Evolutionary conservation across 805 yeast species (phyloP).

Genomic region (Barnettozyma siamensis): DNA sequence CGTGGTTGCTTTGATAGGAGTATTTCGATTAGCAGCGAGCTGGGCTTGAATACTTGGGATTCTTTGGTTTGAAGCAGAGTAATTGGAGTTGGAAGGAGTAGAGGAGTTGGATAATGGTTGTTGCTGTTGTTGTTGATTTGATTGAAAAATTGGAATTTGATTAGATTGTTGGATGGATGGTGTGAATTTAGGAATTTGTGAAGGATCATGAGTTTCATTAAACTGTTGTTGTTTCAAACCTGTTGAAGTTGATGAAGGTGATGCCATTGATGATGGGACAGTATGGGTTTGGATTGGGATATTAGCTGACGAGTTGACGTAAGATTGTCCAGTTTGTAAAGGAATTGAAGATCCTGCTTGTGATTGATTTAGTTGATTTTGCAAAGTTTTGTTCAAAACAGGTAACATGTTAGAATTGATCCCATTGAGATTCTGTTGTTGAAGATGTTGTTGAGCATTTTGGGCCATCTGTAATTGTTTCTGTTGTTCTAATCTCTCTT

Average conservation of each 20-base stretch:
- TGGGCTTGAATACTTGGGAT: slow-evolving; percentile 25
- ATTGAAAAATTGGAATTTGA: slow-evolving; percentile 9
- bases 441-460: slow-evolving; percentile 14
- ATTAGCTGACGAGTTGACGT: neutral
- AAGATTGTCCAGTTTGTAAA: slow-evolving; percentile 1
- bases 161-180: slow-evolving; percentile 3
- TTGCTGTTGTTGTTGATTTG: neutral
- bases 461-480: slow-evolving; percentile 21
- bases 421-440: neutral
- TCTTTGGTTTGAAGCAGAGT: slow-evolving; percentile 7
- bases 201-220: slow-evolving; percentile 3
- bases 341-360: neutral
- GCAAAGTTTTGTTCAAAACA: slow-evolving; percentile 2
- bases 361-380: neutral
- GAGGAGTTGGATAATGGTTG: neutral
- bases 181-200: slow-evolving; percentile 9
- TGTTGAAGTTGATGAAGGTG: neutral
- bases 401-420: slow-evolving; percentile 1
- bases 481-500: slow-evolving; percentile 23
- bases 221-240: slow-evolving; percentile 4
- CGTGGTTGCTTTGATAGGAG: neutral
- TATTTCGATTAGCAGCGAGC: slow-evolving; percentile 28
- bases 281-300: slow-evolving; percentile 2
- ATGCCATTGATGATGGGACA: neutral
- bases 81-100: too few relatives aligned